phyloP scores from a whole-genome alignment of 1,284 basidiomycete species.

The Cystobasidium slooffiae region DNA sequence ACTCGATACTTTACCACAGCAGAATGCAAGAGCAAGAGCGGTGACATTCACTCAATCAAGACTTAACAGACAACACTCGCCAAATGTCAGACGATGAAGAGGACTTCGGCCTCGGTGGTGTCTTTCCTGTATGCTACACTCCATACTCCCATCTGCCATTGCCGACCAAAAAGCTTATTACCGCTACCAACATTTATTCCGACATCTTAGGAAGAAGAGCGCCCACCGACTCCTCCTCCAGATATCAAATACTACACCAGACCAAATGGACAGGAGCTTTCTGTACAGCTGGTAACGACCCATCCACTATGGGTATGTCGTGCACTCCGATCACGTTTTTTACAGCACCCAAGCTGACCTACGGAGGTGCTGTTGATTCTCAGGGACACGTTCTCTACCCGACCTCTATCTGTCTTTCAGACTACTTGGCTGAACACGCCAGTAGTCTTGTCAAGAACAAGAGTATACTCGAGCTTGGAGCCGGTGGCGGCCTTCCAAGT shows the following conservation, averaged over 20 bases:
- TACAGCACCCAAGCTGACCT: neutral
- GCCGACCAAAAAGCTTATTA: neutral
- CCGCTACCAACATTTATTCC: neutral
- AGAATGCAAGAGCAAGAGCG: neutral
- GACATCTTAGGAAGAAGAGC: conserved; percentile 47
- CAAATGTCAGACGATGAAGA: conserved; percentile 53
- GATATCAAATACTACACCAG: conserved; percentile 47
- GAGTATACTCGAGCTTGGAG: conserved; percentile 84
- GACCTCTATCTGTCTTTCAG: conserved; percentile 57
- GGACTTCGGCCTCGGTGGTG: conserved; percentile 56
- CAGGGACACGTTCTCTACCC: conserved; percentile 53
- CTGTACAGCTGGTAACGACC: conserved; percentile 50
- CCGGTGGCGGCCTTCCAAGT: conserved; percentile 86
- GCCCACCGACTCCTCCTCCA: conserved; percentile 49
- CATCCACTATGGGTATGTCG: conserved; percentile 52
- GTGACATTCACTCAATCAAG: neutral
- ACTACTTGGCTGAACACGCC: conserved; percentile 59
- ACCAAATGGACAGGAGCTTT: conserved; percentile 34
- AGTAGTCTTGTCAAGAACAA: conserved; percentile 57
- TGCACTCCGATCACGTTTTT: conserved; percentile 2
- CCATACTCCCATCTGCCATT: neutral
- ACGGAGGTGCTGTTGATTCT: neutral
- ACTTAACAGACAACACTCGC: neutral
- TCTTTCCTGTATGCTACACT: conserved; percentile 56
- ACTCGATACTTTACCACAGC: neutral